These are phyloP conservation scores for Zanthoxylum bungeanum DNA, from an alignment of 345 rosid species.

Conservation along the genomic window DNA sequence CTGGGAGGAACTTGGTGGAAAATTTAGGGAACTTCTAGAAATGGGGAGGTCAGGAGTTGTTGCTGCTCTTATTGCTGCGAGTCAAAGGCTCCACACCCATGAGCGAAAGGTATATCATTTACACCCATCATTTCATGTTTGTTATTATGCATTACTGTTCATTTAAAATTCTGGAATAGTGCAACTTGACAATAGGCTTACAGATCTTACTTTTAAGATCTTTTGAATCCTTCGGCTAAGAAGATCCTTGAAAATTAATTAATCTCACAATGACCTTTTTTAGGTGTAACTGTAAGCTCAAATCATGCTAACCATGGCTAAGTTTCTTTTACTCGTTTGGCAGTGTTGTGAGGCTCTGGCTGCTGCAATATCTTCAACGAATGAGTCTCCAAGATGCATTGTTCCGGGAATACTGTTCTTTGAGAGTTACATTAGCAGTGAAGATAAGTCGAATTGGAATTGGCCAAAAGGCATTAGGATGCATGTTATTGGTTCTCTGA, in stretches of 20 bases:
- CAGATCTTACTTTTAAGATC: neutral
- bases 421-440: constrained; percentile 65
- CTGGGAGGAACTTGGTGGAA: constrained; percentile 80
- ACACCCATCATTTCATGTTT: constrained; percentile 1
- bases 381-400: constrained; percentile 52
- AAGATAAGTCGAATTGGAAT: constrained; percentile 62
- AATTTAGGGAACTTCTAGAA: constrained; percentile 68
- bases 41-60: constrained; percentile 90
- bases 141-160: neutral
- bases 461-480: constrained; percentile 76
- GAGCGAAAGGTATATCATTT: constrained; percentile 52
- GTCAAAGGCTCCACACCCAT: constrained; percentile 68
- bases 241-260: neutral
- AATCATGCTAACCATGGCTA: constrained; percentile 1
- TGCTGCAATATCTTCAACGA: constrained; percentile 53
- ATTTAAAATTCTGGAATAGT: neutral
- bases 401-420: constrained; percentile 79
- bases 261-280: neutral
- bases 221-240: neutral
- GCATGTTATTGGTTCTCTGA: constrained; percentile 83
- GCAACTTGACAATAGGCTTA: neutral
- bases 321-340: constrained; percentile 19
- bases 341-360: constrained; percentile 87
- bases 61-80: constrained; percentile 69
- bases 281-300: neutral